A percentile compares a stretch with the other conserved stretches of the same genome.
phyloP scores from a whole-genome alignment of 768 basidiomycete genomes.

The Candolleomyces eurysporus region DNA sequence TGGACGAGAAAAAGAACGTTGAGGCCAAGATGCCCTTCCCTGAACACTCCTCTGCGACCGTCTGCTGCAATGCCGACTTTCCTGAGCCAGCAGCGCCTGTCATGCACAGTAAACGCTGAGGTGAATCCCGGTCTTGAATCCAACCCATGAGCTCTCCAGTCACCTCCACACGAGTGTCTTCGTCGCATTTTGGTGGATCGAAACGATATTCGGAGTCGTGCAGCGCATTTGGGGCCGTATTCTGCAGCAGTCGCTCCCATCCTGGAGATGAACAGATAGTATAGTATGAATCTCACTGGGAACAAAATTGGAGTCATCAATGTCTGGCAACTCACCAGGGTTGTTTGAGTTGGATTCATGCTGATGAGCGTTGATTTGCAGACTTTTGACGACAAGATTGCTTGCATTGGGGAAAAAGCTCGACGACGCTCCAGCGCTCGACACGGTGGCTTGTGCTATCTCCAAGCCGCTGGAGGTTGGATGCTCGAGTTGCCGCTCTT shows the following conservation, averaged over 20 bases:
- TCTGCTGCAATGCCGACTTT: conserved; percentile 3
- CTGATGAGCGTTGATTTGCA: too few relatives aligned
- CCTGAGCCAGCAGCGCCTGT: conserved; percentile 4
- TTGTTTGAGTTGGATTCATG: too few relatives aligned
- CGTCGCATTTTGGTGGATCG: not conserved
- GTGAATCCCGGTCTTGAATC: not conserved
- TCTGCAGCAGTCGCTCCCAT: not conserved
- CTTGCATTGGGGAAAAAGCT: too few relatives aligned
- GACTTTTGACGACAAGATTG: too few relatives aligned
- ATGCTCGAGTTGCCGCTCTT: too few relatives aligned
- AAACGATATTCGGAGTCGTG: conserved; percentile 1
- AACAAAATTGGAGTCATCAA: too few relatives aligned
- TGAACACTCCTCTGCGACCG: not conserved
- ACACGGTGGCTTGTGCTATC: too few relatives aligned
- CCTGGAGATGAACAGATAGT: not conserved
- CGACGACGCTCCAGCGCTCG: too few relatives aligned
- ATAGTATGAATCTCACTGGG: too few relatives aligned
- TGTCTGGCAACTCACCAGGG: not conserved
- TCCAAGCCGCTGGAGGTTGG: too few relatives aligned
- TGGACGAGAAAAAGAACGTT: conserved; percentile 4
- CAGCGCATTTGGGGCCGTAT: not conserved
- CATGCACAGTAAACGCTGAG: conserved; percentile 1
- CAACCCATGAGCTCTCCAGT: not conserved
- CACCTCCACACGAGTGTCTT: not conserved
- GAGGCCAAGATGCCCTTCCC: not conserved